phyloP scores from a whole-genome alignment of 805 yeast species.

The Saccharomycopsis oosterbeekiorum region DNA sequence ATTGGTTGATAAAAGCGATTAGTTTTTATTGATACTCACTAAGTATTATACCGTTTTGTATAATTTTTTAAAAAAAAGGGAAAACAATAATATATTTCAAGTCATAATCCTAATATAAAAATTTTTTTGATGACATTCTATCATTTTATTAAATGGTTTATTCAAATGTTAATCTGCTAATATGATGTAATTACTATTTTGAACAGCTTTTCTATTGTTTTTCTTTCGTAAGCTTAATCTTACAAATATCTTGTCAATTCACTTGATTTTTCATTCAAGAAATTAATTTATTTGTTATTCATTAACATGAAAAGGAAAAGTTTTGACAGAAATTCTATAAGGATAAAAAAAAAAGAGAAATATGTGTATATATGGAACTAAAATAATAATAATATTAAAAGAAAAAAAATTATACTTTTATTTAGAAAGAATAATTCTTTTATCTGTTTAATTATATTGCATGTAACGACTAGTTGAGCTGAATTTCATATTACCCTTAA shows the following conservation, averaged over 20 bases:
- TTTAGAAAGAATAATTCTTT: no score
- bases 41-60: not conserved
- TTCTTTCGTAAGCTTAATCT: not conserved
- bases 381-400: not conserved
- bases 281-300: not conserved
- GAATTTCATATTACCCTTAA: constrained; percentile 96
- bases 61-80: not conserved
- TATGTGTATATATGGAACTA: not conserved
- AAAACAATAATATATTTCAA: not conserved
- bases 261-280: not conserved
- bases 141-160: no score
- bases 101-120: no score
- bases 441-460: constrained; percentile 71
- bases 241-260: no score
- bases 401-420: not conserved
- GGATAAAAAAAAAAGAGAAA: not conserved
- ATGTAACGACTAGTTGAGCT: constrained; percentile 94
- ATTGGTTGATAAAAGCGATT: constrained; percentile 24
- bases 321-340: constrained; percentile 1
- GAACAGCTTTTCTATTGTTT: no score
- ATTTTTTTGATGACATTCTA: no score
- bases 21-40: not conserved
- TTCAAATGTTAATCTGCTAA: no score
- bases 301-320: not conserved
- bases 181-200: no score